Conservation (phyloP, 2,329 filamentous ascomycete genomes). For the Aspergillus melleus region DNA sequence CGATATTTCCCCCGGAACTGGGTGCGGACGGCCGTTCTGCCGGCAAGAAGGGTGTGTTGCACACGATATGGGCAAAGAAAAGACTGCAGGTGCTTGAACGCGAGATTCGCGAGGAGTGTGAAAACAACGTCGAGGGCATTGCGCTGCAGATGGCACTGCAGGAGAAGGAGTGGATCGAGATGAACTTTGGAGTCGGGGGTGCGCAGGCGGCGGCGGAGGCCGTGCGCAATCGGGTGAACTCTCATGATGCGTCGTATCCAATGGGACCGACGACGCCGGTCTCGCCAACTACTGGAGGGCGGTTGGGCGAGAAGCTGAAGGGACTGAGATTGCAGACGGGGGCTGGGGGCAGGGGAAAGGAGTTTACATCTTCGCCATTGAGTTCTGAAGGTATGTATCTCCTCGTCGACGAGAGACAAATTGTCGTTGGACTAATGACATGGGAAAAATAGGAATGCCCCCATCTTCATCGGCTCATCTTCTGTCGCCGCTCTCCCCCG, state of each 20-base stretch:
- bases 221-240: constrained; percentile 17
- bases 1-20: constrained; percentile 78
- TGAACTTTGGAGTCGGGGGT: constrained; percentile 67
- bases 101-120: constrained; percentile 74
- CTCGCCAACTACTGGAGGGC: constrained; percentile 64
- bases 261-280: constrained; percentile 57
- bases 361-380: constrained; percentile 53
- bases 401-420: not conserved
- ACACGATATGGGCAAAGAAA: constrained; percentile 88
- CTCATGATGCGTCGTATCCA: constrained; percentile 22
- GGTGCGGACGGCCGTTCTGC: constrained; percentile 65
- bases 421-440: not conserved
- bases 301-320: constrained; percentile 75
- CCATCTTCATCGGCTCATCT: constrained; percentile 41
- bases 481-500: constrained; percentile 63
- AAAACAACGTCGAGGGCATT: constrained; percentile 75
- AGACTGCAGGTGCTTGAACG: constrained; percentile 70
- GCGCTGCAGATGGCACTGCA: constrained; percentile 80
- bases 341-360: constrained; percentile 63
- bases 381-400: constrained; percentile 52
- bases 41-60: constrained; percentile 77
- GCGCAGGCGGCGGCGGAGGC: constrained; percentile 37
- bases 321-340: constrained; percentile 77
- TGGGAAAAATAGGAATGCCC: not conserved
- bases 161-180: constrained; percentile 82